phyloP scores from a whole-genome alignment of 768 basidiomycete species.

The Nidula microcarpa region DNA sequence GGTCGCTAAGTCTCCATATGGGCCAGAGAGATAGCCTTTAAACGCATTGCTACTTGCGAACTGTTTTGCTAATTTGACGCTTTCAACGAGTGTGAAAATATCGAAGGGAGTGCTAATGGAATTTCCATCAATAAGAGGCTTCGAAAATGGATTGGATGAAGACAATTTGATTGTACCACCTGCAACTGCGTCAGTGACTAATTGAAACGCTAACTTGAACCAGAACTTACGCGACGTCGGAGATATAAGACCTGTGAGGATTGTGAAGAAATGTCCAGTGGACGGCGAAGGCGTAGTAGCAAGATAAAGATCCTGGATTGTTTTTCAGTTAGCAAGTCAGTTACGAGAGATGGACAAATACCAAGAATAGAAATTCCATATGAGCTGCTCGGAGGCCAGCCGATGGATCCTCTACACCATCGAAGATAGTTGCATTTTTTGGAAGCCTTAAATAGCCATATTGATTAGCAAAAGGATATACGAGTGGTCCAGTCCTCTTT shows the following conservation, averaged over 20 bases:
- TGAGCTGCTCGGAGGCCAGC: constrained; percentile 24
- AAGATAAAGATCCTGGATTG: neutral
- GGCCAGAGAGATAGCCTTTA: constrained; percentile 20
- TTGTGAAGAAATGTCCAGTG: constrained; percentile 24
- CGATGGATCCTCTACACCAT: constrained; percentile 20
- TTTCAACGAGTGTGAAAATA: constrained; percentile 19
- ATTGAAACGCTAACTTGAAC: neutral
- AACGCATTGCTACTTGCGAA: constrained; percentile 21
- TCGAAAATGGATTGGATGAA: constrained; percentile 40
- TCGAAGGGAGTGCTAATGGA: constrained; percentile 33
- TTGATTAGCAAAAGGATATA: constrained; percentile 21
- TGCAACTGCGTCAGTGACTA: constrained; percentile 7
- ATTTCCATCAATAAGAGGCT: constrained; percentile 48
- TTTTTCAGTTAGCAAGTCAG: neutral
- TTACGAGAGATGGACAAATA: constrained; percentile 8
- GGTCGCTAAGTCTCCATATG: constrained; percentile 13
- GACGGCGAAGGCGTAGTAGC: constrained; percentile 9
- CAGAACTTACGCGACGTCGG: constrained; percentile 29
- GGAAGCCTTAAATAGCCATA: constrained; percentile 26
- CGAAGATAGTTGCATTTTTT: constrained; percentile 17
- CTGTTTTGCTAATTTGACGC: constrained; percentile 13
- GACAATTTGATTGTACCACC: constrained; percentile 34
- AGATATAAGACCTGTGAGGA: constrained; percentile 21
- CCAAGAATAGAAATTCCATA: constrained; percentile 23
- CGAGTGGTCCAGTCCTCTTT: constrained; percentile 22